Evolutionary conservation across 306 rosid species (phyloP).

Genomic region (Rosa multiflora): DNA sequence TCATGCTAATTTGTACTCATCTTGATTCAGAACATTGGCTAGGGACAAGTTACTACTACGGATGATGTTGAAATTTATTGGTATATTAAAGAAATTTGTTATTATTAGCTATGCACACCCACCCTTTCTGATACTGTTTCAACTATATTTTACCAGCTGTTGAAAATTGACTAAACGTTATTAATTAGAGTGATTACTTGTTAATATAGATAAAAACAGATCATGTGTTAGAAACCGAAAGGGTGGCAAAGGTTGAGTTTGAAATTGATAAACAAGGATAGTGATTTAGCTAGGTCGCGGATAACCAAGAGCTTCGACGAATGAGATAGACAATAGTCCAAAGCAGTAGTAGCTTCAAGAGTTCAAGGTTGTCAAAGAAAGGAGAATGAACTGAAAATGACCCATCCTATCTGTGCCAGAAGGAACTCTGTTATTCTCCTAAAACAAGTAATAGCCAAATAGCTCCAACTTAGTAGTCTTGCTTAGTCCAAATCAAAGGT

Average conservation of each 20-base stretch:
- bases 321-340: not conserved
- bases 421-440: not conserved
- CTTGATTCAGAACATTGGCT: not conserved
- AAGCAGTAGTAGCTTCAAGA: not conserved
- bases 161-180: not conserved
- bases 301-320: not conserved
- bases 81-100: not conserved
- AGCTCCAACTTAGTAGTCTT: not conserved
- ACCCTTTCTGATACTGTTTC: not conserved
- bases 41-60: not conserved
- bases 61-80: not conserved
- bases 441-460: not conserved
- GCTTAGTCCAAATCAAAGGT: not conserved
- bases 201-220: not conserved
- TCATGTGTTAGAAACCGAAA: not conserved
- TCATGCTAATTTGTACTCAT: not conserved
- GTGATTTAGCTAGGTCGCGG: not conserved
- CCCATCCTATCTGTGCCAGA: not conserved
- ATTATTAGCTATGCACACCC: not conserved
- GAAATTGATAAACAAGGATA: not conserved
- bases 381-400: constrained; percentile 17
- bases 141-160: not conserved
- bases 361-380: not conserved
- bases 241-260: not conserved
- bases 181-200: not conserved